Conservation (phyloP, 2,329 filamentous ascomycete genomes). For the Claviceps capensis region DNA sequence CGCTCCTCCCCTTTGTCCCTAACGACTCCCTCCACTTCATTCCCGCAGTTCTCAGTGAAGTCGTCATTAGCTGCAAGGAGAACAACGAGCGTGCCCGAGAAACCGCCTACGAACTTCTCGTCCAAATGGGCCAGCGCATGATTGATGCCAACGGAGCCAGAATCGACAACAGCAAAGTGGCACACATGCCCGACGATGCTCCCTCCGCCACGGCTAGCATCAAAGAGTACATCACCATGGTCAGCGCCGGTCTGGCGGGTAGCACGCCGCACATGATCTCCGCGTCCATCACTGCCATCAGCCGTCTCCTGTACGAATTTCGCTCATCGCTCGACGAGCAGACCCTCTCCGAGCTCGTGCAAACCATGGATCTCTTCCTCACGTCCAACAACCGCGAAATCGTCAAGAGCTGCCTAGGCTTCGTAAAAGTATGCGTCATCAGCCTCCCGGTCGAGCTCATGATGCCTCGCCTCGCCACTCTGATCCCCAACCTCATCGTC, state of each 20-base stretch:
- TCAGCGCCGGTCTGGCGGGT: constrained; percentile 85
- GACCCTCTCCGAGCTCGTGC: constrained; percentile 70
- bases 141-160: constrained; percentile 47
- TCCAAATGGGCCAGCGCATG: constrained; percentile 79
- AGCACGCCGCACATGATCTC: constrained; percentile 95
- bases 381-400: constrained; percentile 96
- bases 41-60: constrained; percentile 78
- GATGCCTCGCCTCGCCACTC: constrained; percentile 57
- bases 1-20: constrained; percentile 68
- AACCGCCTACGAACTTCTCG: constrained; percentile 77
- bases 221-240: constrained; percentile 97
- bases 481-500: constrained; percentile 82
- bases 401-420: constrained; percentile 84
- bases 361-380: constrained; percentile 91
- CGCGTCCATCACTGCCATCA: constrained; percentile 88
- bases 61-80: constrained; percentile 94
- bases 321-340: constrained; percentile 52
- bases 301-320: constrained; percentile 88
- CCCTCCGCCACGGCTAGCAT: constrained; percentile 66
- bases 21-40: constrained; percentile 79
- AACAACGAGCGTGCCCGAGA: constrained; percentile 90
- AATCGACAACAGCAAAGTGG: constrained; percentile 76
- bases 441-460: constrained; percentile 69
- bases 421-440: constrained; percentile 91
- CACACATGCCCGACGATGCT: constrained; percentile 73